phyloP scores from a whole-genome alignment of 140 eudicot genomes.

The Cichorium intybus region DNA sequence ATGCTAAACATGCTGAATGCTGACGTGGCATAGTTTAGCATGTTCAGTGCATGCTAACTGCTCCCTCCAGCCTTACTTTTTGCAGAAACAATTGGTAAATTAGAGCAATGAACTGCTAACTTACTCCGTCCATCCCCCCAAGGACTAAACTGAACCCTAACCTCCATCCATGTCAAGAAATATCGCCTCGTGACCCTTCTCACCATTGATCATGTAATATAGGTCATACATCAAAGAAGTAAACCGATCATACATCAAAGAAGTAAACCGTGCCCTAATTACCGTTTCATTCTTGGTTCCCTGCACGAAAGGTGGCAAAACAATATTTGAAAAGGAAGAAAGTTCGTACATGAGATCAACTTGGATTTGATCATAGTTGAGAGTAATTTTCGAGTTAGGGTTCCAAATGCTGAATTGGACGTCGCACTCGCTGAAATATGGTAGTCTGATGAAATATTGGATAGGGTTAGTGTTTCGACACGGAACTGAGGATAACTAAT shows the following conservation, averaged over 20 bases:
- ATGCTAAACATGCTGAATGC: too few relatives aligned
- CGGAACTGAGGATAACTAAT: conserved; percentile 2
- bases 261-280: not conserved
- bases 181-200: conserved; percentile 31
- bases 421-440: not conserved
- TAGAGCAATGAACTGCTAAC: conserved; percentile 44
- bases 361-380: conserved; percentile 2
- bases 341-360: not conserved
- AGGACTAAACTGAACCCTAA: conserved; percentile 32
- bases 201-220: conserved; percentile 26
- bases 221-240: too few relatives aligned
- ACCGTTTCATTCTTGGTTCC: not conserved
- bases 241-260: not conserved
- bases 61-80: conserved; percentile 26
- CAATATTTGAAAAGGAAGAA: not conserved
- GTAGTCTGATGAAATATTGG: not conserved
- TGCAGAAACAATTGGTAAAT: conserved; percentile 25
- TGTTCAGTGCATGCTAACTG: too few relatives aligned
- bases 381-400: conserved; percentile 8
- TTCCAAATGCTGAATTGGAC: not conserved
- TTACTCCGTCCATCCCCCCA: conserved; percentile 50
- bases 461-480: not conserved
- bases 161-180: conserved; percentile 31
- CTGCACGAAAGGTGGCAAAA: not conserved
- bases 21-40: too few relatives aligned